Conservation (phyloP, 208 protist species). For the Acanthamoeba triangularis region DNA sequence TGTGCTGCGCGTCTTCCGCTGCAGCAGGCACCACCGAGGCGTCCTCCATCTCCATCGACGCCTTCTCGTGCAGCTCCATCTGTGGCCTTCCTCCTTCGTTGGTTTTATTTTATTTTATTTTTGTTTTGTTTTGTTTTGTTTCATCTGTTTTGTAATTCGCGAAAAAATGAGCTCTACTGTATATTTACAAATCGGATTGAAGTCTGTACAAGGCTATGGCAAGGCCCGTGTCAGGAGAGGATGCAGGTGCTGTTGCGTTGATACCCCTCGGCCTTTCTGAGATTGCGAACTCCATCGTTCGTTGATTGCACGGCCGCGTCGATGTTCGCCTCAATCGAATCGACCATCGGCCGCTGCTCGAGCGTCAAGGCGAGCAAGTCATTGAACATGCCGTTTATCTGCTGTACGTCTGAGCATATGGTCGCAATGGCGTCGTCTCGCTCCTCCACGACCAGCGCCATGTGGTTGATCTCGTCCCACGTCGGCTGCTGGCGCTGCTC, state of each 20-base stretch:
- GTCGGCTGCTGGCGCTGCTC: neutral
- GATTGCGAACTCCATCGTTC: neutral
- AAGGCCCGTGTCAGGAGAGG: conserved; percentile 8
- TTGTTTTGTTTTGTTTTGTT: no score
- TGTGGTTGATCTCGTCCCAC: neutral
- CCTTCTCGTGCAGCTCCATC: no score
- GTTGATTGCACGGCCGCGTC: neutral
- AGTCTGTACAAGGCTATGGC: no score
- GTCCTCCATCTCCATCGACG: no score
- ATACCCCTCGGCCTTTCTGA: neutral
- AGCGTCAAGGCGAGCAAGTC: neutral
- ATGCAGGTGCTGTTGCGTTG: conserved; percentile 35
- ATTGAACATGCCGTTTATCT: neutral
- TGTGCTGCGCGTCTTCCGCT: no score
- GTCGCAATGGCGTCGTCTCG: conserved; percentile 12
- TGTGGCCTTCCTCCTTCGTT: no score
- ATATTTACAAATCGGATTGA: no score
- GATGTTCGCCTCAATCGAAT: neutral
- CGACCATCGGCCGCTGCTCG: neutral
- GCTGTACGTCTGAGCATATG: neutral
- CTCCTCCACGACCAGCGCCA: conserved; percentile 13
- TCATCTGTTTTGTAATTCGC: no score
- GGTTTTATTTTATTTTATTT: no score
- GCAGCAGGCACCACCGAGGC: no score
- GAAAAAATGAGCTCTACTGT: no score